A percentile compares a stretch with the other conserved stretches of the same genome.
Evolutionary conservation across 2,329 filamentous ascomycete species (phyloP).

Genomic region (Xylaria sp.): DNA sequence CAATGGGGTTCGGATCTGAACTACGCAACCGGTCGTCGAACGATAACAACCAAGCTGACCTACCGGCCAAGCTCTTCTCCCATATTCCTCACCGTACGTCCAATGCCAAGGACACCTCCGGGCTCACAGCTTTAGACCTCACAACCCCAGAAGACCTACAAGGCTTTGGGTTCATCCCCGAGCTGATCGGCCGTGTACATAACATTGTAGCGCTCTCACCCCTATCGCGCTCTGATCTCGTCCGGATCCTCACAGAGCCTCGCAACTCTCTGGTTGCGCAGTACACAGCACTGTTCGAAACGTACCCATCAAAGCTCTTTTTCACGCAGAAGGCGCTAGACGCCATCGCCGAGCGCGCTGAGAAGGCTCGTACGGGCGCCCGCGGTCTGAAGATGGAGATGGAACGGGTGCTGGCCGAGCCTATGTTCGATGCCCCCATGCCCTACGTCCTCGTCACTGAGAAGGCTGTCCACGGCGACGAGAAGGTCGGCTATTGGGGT

Average conservation of each 20-base stretch:
- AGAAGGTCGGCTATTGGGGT: conserved; percentile 71
- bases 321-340: conserved; percentile 86
- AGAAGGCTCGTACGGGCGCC: conserved; percentile 75
- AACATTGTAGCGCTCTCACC: conserved; percentile 87
- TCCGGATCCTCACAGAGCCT: conserved; percentile 91
- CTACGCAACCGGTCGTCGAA: conserved; percentile 67
- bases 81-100: conserved; percentile 66
- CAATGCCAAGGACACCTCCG: conserved; percentile 46
- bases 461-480: conserved; percentile 70
- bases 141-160: conserved; percentile 81
- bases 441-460: conserved; percentile 80
- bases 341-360: conserved; percentile 77
- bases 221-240: conserved; percentile 73
- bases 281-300: conserved; percentile 87
- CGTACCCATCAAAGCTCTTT: conserved; percentile 79
- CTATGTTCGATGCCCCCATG: conserved; percentile 83
- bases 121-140: conserved; percentile 73
- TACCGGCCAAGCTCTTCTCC: conserved; percentile 69
- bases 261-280: conserved; percentile 88
- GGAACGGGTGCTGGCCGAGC: conserved; percentile 79
- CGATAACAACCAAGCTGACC: conserved; percentile 64
- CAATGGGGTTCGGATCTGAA: conserved; percentile 91
- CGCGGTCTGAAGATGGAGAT: conserved; percentile 82
- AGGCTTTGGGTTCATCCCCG: conserved; percentile 89
- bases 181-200: conserved; percentile 94